phyloP scores from a whole-genome alignment of 768 basidiomycete species.

The Lactifluus volemus region DNA sequence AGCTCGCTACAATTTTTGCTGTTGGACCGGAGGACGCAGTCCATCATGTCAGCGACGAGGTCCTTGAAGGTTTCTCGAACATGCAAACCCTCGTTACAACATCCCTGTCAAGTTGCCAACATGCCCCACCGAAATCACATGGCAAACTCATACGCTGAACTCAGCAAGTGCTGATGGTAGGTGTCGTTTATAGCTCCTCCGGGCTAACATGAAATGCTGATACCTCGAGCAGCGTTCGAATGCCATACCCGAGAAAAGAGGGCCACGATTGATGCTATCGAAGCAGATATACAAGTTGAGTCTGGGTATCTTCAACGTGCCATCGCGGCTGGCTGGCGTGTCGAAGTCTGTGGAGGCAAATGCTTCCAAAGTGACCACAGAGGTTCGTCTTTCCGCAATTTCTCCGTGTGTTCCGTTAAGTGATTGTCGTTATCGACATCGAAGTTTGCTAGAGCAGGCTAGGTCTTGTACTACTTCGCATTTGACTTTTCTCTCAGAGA shows the following conservation, averaged over 20 bases:
- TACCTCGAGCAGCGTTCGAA: slow-evolving; percentile 43
- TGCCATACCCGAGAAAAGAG: slow-evolving; percentile 55
- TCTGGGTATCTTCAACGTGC: slow-evolving; percentile 44
- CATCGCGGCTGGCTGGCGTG: slow-evolving; percentile 40
- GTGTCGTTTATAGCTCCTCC: slow-evolving; percentile 12
- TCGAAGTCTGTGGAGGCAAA: slow-evolving; percentile 40
- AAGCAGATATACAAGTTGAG: slow-evolving; percentile 41
- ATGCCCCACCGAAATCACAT: slow-evolving; percentile 45
- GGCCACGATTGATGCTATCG: slow-evolving; percentile 53
- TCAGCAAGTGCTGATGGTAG: slow-evolving; percentile 38
- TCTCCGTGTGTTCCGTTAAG: not conserved
- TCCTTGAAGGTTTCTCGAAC: slow-evolving; percentile 36
- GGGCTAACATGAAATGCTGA: not conserved
- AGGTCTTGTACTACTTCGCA: not conserved
- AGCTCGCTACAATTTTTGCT: not conserved
- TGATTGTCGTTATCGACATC: slow-evolving; percentile 31
- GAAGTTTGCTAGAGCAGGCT: slow-evolving; percentile 31
- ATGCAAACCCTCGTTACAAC: slow-evolving; percentile 38
- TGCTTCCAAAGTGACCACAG: slow-evolving; percentile 36
- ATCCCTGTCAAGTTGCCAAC: slow-evolving; percentile 39
- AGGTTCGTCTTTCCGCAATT: slow-evolving; percentile 34
- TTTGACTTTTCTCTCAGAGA: slow-evolving; percentile 4
- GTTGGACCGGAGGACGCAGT: slow-evolving; percentile 27
- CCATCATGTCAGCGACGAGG: slow-evolving; percentile 31
- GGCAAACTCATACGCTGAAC: slow-evolving; percentile 37